Base-by-base conservation (phyloP, 192 early-diverging fungal species). In the Entomortierella parvispora region DNA sequence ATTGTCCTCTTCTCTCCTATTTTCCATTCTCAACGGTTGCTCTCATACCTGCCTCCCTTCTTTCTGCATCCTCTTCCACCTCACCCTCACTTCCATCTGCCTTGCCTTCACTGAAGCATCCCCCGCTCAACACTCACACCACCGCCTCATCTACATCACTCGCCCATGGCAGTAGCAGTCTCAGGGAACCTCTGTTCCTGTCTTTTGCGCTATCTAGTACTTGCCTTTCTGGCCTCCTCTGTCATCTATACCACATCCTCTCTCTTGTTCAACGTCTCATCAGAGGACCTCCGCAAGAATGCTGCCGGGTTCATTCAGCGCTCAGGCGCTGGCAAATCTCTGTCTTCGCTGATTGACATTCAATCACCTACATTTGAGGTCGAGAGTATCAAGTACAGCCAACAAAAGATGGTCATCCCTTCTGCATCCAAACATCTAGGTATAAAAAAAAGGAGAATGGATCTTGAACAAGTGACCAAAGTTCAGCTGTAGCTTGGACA, bases 301-400 rank as follows among this genome's bases (percentile, higher is more conserved):
- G 74, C 74, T 64, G 74, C 74, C 68, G 74, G 66, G 14, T 58
- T 77, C 65, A 77, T 77, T 68, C 74, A 77, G 58, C 64, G 74
- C 34, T 25, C 28, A n/a, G 65, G 65, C 18, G 65, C 74, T 18
- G 65, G 65, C 11, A 57, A 50, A 1, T 67, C 58, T 14, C 17
- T 58, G 4, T 67, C 65, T 26, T 76, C 37, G 37, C 37, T 55
- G 64, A 76, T 76, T 43, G 74, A 77, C 46, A 33, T 44, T 4
- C 74, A 68, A 33, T 51, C 45, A 3, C 74, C 74, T 2, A 77
- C 74, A 18, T 77, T 77, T 33, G 74, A 77, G 34, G 56, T 68
- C 46, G 59, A 62, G 26, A 64, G 60, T 14, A 64, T 77, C 28
- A 42, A 64, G 11, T 77, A 77, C 43, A 64, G 65, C 29, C 54